Percentiles rank a stretch among this genome's conserved stretches.
Evolutionary conservation across 176 grass and related monocot species (phyloP).

Genomic region (Alopecurus myosuroides): DNA sequence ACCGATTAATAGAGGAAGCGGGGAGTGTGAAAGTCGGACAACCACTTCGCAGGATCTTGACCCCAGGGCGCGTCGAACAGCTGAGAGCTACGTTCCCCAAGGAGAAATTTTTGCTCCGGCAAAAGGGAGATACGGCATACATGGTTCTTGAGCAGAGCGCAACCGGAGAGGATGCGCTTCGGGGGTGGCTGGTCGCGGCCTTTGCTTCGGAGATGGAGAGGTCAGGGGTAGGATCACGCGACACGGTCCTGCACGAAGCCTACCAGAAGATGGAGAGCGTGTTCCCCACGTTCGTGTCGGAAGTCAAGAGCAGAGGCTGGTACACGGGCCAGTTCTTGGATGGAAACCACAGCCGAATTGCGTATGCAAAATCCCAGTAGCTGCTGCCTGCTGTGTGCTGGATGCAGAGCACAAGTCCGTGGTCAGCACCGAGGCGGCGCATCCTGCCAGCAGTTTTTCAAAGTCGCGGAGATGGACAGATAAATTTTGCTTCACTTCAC

Average conservation of each 20-base stretch:
- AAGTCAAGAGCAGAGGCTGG: conserved; percentile 76
- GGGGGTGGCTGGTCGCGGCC: conserved; percentile 83
- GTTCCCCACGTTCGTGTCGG: conserved; percentile 58
- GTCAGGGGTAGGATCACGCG: conserved; percentile 10
- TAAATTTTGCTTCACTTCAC: not conserved
- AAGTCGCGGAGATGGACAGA: not conserved
- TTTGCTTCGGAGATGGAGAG: conserved; percentile 72
- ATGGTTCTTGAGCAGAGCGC: conserved; percentile 79
- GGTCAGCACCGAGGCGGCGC: not conserved
- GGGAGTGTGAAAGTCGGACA: conserved; percentile 73
- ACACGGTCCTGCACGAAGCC: conserved; percentile 38
- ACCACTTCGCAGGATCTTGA: conserved; percentile 37
- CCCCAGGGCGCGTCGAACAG: conserved; percentile 26
- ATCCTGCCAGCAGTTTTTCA: not conserved
- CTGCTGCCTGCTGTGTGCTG: not conserved
- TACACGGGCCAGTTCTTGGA: conserved; percentile 91
- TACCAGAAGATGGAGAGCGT: conserved; percentile 59
- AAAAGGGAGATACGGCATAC: conserved; percentile 33
- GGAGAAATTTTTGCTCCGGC: conserved; percentile 71
- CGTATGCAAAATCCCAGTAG: conserved; percentile 24
- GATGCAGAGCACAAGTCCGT: not conserved
- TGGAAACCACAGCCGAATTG: conserved; percentile 60
- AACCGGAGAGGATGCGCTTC: conserved; percentile 70
- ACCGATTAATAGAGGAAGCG: conserved; percentile 69
- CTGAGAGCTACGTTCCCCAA: conserved; percentile 54